Evolutionary conservation across 306 rosid species (phyloP), one percentile per base, ranked within the genome.

Genomic region (Mimosa pudica): DNA sequence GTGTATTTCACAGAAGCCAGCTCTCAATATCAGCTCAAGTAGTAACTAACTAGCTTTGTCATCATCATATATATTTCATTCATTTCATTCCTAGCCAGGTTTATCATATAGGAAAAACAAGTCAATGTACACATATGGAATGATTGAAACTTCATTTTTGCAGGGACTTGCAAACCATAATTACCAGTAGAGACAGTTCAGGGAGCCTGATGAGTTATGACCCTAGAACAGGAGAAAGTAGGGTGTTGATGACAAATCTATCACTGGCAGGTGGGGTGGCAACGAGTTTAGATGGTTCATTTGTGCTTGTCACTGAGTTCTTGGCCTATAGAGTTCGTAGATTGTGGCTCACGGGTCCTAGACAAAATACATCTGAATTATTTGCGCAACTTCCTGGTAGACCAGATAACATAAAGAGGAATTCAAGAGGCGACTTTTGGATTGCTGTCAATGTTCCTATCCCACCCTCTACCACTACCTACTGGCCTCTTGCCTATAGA

Each of bases 1-100:
- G 83, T 90, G 32, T 90, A 82, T 70, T 88, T 82, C 6, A 84
- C 90, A 1, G 76, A 76, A 55, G 88, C 86, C 2, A 86, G 87
- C 42, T 4, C 82, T 10, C 71, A 45, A 36, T 88, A 6, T 72
- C 75, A 74, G 20, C 7, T 84, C 74, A 85, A 83, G 90, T 86
- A 17, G 0, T 54, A 48, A 48, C 13, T 10, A 51, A 4, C 58
- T 16, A 17, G 10, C n/a, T 17, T 52, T 52, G 8, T 52, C 5
- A 52, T 48, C 52, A 48, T 48, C 51, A 24, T 24, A 24, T 24
- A 24, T 24, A 24, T 24, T 24, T 24, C 30, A 38, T 38, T 38
- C 42, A 38, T 38, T 38, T 5, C 42, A 38, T 38, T 38, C 42
- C 42, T 38, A 38, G 42, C 52, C 30, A 24, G 30, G 30, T 24